Evolutionary conservation across 2,329 filamentous ascomycete species (phyloP).

Genomic region (Microsporum canis): DNA sequence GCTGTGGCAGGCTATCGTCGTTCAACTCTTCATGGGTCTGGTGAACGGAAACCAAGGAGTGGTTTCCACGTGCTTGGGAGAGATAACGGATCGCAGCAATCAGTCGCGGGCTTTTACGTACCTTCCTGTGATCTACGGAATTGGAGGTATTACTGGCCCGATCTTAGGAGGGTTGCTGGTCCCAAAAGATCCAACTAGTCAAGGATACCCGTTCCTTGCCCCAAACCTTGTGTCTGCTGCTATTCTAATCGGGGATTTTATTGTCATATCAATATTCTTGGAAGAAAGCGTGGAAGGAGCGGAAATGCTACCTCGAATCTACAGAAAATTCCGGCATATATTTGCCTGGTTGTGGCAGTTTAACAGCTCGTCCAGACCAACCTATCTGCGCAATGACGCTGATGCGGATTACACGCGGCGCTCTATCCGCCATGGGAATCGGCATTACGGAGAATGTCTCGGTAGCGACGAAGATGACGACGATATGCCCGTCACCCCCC

Average conservation of each 20-base stretch:
- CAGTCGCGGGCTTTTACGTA: slow-evolving; percentile 91
- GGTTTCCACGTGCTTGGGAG: slow-evolving; percentile 84
- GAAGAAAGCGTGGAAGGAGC: slow-evolving; percentile 72
- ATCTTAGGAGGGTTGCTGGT: slow-evolving; percentile 81
- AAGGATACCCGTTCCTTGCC: slow-evolving; percentile 64
- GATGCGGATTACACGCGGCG: slow-evolving; percentile 18
- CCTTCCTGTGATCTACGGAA: slow-evolving; percentile 86
- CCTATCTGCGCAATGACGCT: slow-evolving; percentile 41
- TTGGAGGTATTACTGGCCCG: slow-evolving; percentile 87
- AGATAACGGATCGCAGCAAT: slow-evolving; percentile 90
- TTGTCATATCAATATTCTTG: slow-evolving; percentile 66
- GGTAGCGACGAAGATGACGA: slow-evolving; percentile 33
- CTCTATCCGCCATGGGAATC: slow-evolving; percentile 10
- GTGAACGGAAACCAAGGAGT: slow-evolving; percentile 93
- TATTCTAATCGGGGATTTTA: slow-evolving; percentile 59
- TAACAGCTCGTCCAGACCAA: slow-evolving; percentile 45
- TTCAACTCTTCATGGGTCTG: slow-evolving; percentile 82
- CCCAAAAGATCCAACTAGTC: slow-evolving; percentile 44
- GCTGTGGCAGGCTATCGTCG: slow-evolving; percentile 72
- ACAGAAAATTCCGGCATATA: slow-evolving; percentile 46
- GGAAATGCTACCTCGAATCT: slow-evolving; percentile 48
- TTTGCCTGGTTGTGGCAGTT: slow-evolving; percentile 63
- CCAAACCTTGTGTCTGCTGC: slow-evolving; percentile 71
- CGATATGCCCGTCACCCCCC: slow-evolving; percentile 31
- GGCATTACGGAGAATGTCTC: slow-evolving; percentile 19